A percentile compares a stretch with the other conserved stretches of the same genome.
phyloP scores from a whole-genome alignment of 345 rosid genomes.

The Atalantia buxifolia region DNA sequence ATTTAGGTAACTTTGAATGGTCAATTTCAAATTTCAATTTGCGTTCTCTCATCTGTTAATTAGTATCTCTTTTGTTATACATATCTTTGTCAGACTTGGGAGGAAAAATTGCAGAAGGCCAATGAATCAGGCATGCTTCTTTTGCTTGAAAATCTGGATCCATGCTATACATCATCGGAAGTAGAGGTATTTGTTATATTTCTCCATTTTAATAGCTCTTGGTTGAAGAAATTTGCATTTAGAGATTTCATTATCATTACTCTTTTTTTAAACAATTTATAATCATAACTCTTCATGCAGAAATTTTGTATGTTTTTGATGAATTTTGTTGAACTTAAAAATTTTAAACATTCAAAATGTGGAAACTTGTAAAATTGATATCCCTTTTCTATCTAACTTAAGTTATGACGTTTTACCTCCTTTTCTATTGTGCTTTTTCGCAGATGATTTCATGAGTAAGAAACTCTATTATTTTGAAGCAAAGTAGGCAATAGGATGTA shows the following conservation, averaged over 20 bases:
- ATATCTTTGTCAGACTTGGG: conserved; percentile 41
- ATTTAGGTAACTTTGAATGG: not conserved
- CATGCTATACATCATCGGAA: conserved; percentile 49
- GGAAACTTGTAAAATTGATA: not conserved
- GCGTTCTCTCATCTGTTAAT: not conserved
- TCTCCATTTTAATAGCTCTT: conserved; percentile 11
- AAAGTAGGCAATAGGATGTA: not conserved
- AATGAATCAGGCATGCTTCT: conserved; percentile 29
- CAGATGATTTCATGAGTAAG: not conserved
- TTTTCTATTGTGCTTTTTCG: not conserved
- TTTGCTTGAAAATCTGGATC: conserved; percentile 52
- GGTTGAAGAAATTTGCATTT: not conserved
- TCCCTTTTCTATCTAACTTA: not conserved
- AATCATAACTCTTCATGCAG: not conserved
- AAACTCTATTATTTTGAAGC: not conserved
- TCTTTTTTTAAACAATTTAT: not conserved
- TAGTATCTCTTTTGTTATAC: not conserved
- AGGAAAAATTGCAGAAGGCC: conserved; percentile 38
- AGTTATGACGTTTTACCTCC: not conserved
- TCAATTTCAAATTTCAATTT: not conserved
- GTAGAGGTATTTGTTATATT: conserved; percentile 44
- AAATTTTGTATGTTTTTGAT: not conserved
- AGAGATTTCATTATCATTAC: not conserved
- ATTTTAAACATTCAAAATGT: not conserved
- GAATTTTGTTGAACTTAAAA: not conserved